Evolutionary conservation across 2,329 filamentous ascomycete species (phyloP).

Genomic region (Aspergillus hiratsukae): DNA sequence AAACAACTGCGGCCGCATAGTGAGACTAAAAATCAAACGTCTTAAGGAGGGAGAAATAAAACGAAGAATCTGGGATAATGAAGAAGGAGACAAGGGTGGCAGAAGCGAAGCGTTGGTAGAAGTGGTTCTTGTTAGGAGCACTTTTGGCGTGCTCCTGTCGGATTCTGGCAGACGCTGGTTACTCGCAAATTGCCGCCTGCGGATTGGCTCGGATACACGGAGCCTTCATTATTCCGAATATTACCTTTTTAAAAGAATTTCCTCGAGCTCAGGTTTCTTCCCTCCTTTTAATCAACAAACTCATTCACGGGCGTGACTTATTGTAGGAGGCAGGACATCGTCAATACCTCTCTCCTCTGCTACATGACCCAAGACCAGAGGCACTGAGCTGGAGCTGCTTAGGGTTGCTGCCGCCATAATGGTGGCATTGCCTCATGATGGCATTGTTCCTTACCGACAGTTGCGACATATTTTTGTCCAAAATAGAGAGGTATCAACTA

Average conservation of each 20-base stretch:
- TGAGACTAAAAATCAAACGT: constrained; percentile 28
- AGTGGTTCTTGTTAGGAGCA: constrained; percentile 22
- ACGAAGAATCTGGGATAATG: constrained; percentile 11
- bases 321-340: constrained; percentile 56
- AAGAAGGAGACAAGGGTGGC: constrained; percentile 14
- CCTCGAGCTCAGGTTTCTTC: constrained; percentile 20
- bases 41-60: constrained; percentile 12
- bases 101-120: constrained; percentile 20
- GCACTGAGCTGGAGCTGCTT: constrained; percentile 63
- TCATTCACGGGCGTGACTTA: constrained; percentile 57
- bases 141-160: constrained; percentile 22
- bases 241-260: constrained; percentile 18
- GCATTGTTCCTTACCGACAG: constrained; percentile 64
- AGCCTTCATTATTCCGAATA: constrained; percentile 25
- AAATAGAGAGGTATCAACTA: not conserved
- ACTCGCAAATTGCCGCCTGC: constrained; percentile 35
- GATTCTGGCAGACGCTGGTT: constrained; percentile 30
- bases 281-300: constrained; percentile 43
- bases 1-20: constrained; percentile 62
- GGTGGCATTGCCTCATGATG: constrained; percentile 46
- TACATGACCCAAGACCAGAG: constrained; percentile 58
- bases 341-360: constrained; percentile 56
- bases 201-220: constrained; percentile 37
- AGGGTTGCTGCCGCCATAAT: constrained; percentile 36
- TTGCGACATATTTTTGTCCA: constrained; percentile 47